Evolutionary conservation across 75 land plant species (phyloP), one percentile per base, ranked within the genome.

Genomic region (Isoetes taiwanensis): DNA sequence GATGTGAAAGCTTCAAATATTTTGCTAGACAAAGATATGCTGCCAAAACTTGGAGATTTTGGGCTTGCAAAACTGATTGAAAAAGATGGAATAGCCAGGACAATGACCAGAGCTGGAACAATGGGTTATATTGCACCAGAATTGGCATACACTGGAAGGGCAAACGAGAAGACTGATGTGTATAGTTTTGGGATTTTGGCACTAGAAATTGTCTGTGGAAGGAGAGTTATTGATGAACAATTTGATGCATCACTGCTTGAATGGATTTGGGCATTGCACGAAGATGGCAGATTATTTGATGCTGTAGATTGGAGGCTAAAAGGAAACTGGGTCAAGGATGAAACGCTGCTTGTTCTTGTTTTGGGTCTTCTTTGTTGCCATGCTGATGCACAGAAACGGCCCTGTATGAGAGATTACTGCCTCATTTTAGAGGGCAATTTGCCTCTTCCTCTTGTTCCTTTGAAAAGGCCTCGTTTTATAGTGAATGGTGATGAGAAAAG

Each of bases 221-320:
- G 16, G 16, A 5, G n/a, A 46, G 50, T 23, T 46, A 6, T 46
- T 19, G 50, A 46, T n/a, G 8, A 46, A n/a, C n/a, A n/a, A n/a
- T n/a, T n/a, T n/a, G n/a, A n/a, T n/a, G n/a, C n/a, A n/a, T 26
- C 82, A 6, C 32, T 85, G 67, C 76, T 82, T 0, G 90, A 85
- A 52, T 82, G 82, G 82, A 62, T 76, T 2, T 43, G 86, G 16
- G 19, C 57, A 34, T 69, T 85, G 11, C 59, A 76, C 25, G 84
- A 82, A 34, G 67, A 70, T 0, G 68, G 72, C 0, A 57, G 34
- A 16, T 17, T 56, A 9, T n/a, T 78, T 0, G 56, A 67, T 5
- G 82, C 79, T 21, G 78, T 59, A 0, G 86, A 85, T 46, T 20
- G 19, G 21, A 42, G 77, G 54, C 46, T 85, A n/a, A n/a, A n/a